Evolutionary conservation across 306 rosid genomes (phyloP), one percentile per base, ranked within the genome.

Genomic region (Lotus japonicus): DNA sequence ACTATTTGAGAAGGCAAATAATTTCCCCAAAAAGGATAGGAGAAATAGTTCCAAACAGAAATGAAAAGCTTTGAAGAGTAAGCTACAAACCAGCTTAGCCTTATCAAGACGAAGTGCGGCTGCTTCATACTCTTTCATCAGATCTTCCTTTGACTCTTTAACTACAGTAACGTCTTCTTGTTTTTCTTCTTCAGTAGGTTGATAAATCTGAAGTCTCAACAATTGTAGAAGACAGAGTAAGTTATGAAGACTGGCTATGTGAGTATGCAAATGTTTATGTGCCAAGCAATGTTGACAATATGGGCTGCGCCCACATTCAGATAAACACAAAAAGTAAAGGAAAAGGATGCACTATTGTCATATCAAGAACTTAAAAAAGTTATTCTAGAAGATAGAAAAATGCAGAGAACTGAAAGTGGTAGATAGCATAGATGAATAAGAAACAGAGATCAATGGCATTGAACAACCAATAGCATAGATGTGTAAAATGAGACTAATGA

Each of bases 71-170:
- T 58, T 55, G 18, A 68, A 78, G 76, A 46, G 76, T 54, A 56
- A 54, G 67, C 58, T 42, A 80, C 95, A 51, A 73, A 92, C 98
- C 98, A 92, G 87, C 73, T 78, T 86, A 53, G 91, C 80, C 55
- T 82, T 83, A 71, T 76, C 89, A 56, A 89, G 85, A 18, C 85
- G 88, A 11, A 79, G 58, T 3, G 94, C 96, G 5, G 95, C 94
- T 84, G 77, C 86, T 69, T 86, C 94, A 59, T 80, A 87, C 61
- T 86, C 97, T 79, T 81, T 88, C 76, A 83, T 65, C 83, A 55
- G 80, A 77, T 86, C 86, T 81, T 84, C 92, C 78, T 86, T 83
- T 2, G 95, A 77, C 74, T 86, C 86, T n/a, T 65, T 53, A 57
- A 83, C 88, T 33, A 72, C 64, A 64, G 78, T 75, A 46, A 81